Evolutionary conservation across 768 basidiomycete genomes (phyloP).

Genomic region (Filobasidium floriforme): DNA sequence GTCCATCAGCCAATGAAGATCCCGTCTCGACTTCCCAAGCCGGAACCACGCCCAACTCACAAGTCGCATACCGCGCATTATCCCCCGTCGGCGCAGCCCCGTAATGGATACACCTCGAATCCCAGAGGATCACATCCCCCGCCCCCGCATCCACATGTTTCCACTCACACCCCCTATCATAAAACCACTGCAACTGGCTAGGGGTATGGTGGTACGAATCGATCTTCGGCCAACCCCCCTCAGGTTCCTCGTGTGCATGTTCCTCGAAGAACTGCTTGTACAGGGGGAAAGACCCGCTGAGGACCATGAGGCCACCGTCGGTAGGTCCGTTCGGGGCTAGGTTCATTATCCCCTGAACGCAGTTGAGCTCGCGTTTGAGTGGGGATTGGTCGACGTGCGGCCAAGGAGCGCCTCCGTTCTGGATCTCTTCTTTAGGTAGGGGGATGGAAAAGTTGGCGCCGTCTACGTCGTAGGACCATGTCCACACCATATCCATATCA

Average conservation of each 20-base stretch:
- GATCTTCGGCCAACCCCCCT: conserved; percentile 17
- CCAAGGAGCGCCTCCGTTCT: conserved; percentile 32
- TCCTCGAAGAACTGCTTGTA: conserved; percentile 43
- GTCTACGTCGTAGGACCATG: conserved; percentile 14
- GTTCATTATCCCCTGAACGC: conserved; percentile 39
- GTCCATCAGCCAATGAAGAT: conserved; percentile 1
- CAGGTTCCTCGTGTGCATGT: conserved; percentile 30
- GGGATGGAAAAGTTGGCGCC: conserved; percentile 38
- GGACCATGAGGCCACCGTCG: conserved; percentile 47
- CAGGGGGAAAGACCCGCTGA: conserved; percentile 39
- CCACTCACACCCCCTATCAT: conserved; percentile 43
- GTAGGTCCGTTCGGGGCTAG: conserved; percentile 41
- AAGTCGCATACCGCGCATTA: conserved; percentile 36
- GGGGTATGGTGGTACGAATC: conserved; percentile 32
- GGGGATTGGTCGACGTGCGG: conserved; percentile 42
- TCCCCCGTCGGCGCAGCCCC: conserved; percentile 37
- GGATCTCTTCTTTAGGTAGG: conserved; percentile 28
- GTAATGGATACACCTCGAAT: conserved; percentile 40
- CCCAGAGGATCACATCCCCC: conserved; percentile 45
- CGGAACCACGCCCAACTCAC: conserved; percentile 26
- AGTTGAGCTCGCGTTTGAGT: conserved; percentile 23
- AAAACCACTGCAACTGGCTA: conserved; percentile 43
- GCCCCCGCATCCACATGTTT: conserved; percentile 40
- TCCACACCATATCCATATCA: background rate
- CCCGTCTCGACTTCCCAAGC: background rate